Evolutionary conservation across 306 rosid genomes (phyloP), one percentile per base, ranked within the genome.

Genomic region (Dryas alaskensis): DNA sequence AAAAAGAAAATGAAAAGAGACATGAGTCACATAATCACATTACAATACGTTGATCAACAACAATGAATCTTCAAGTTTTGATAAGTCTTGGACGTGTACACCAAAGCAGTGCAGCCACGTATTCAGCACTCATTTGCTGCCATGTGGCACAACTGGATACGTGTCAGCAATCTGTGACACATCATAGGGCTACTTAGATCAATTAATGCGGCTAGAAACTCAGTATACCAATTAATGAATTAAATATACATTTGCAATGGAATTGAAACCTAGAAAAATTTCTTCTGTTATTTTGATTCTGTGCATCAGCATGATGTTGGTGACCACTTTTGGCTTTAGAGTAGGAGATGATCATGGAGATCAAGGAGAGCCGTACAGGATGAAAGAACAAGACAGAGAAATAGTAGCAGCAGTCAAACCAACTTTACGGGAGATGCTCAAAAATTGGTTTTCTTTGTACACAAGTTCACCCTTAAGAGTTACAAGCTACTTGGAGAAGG

Each of bases 401-500:
- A 53, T 6, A 54, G 73, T 19, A 8, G 8, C 16, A 66, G n/a
- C 8, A 4, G 10, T 7, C 31, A 65, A 63, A 58, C 67, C 60
- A n/a, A 61, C 73, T 43, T 50, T 37, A 4, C 44, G 63, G 31
- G 70, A 73, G 43, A 51, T 46, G 44, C 17, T 75, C 1, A 58
- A 16, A 45, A 80, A 58, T 60, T 60, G 69, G 22, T 45, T 84
- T 8, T 73, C 76, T 48, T 0, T n/a, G 3, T 61, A 63, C 3
- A 10, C 65, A n/a, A 22, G 66, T 40, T 57, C 79, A 1, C 77
- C 74, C n/a, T 19, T 25, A 55, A 6, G 16, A 14, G 10, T 51
- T 59, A 6, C 27, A 6, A 45, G 70, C 45, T 47, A 72, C 19
- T 69, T 70, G 79, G 83, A 62, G 8, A 72, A 76, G 67, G 4